Evolutionary conservation across 805 yeast species (phyloP).

Genomic region (Yamadazyma insecticola): DNA sequence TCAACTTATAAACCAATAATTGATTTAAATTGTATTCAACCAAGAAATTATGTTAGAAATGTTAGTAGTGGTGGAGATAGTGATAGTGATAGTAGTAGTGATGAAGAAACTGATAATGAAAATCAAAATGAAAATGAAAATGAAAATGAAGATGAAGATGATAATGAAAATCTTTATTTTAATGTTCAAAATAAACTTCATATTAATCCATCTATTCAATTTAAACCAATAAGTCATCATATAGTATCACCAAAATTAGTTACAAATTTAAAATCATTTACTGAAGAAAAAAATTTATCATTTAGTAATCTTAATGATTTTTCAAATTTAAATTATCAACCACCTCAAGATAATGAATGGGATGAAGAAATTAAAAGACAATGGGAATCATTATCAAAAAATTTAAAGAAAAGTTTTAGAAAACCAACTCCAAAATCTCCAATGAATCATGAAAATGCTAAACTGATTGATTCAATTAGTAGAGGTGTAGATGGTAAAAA

Average conservation of each 20-base stretch:
- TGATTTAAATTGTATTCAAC: slow-evolving; percentile 27
- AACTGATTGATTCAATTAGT: slow-evolving; percentile 61
- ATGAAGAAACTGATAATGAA: slow-evolving; percentile 3
- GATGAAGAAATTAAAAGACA: slow-evolving; percentile 53
- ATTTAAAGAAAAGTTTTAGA: slow-evolving; percentile 60
- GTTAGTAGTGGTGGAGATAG: too few relatives aligned
- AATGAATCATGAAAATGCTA: slow-evolving; percentile 50
- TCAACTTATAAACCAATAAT: slow-evolving; percentile 25
- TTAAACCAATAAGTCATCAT: slow-evolving; percentile 19
- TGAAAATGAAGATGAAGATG: slow-evolving; percentile 4
- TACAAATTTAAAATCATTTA: neutral
- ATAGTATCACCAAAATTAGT: slow-evolving; percentile 19
- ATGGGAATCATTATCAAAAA: slow-evolving; percentile 59
- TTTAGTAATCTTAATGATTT: slow-evolving; percentile 23
- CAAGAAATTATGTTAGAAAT: slow-evolving; percentile 16
- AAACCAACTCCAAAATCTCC: slow-evolving; percentile 69
- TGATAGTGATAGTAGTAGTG: slow-evolving; percentile 3
- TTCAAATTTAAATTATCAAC: slow-evolving; percentile 22
- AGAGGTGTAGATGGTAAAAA: slow-evolving; percentile 82
- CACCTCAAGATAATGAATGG: slow-evolving; percentile 67
- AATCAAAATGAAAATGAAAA: slow-evolving; percentile 1
- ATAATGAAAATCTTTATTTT: neutral
- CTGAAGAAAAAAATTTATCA: slow-evolving; percentile 16
- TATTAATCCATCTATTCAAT: too few relatives aligned
- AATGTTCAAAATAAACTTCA: neutral